A percentile compares a stretch with the other conserved stretches of the same genome.
Conservation (phyloP, 106 monocot species). For the Phalaenopsis equestris region DNA sequence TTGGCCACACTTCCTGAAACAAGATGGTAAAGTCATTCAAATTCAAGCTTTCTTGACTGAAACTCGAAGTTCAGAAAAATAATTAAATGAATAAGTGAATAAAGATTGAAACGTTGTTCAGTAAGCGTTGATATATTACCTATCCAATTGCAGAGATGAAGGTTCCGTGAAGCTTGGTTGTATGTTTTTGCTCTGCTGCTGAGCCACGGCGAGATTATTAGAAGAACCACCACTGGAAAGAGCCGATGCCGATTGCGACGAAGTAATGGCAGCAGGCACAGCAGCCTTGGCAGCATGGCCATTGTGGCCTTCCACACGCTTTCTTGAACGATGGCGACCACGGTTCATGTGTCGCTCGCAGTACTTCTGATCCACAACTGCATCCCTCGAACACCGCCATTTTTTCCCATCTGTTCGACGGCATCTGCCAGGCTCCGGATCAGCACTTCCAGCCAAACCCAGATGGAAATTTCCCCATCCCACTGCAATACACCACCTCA, state of each 20-base stretch:
- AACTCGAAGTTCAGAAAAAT: too few species aligned
- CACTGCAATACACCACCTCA: background rate
- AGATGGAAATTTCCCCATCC: slow-evolving; percentile 1
- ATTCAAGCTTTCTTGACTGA: too few species aligned
- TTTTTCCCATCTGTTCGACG: slow-evolving; percentile 75
- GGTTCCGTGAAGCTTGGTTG: background rate
- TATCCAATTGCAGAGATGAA: slow-evolving; percentile 1
- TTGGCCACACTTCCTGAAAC: too few species aligned
- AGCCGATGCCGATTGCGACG: background rate
- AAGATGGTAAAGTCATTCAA: too few species aligned
- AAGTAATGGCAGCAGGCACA: background rate
- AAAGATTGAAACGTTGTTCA: background rate
- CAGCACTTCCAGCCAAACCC: slow-evolving; percentile 3
- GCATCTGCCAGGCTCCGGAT: slow-evolving; percentile 60
- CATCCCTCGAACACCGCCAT: slow-evolving; percentile 65
- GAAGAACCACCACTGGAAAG: background rate
- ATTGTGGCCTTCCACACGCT: slow-evolving; percentile 53
- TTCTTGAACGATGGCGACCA: slow-evolving; percentile 77
- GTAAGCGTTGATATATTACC: background rate
- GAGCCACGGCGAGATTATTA: background rate
- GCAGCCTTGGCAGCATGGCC: background rate
- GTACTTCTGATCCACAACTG: slow-evolving; percentile 54
- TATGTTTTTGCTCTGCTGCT: background rate
- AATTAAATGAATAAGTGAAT: too few species aligned
- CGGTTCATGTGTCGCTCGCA: slow-evolving; percentile 62